Evolutionary conservation across 441 rosid species (phyloP).

Genomic region (Gossypium lobatum): DNA sequence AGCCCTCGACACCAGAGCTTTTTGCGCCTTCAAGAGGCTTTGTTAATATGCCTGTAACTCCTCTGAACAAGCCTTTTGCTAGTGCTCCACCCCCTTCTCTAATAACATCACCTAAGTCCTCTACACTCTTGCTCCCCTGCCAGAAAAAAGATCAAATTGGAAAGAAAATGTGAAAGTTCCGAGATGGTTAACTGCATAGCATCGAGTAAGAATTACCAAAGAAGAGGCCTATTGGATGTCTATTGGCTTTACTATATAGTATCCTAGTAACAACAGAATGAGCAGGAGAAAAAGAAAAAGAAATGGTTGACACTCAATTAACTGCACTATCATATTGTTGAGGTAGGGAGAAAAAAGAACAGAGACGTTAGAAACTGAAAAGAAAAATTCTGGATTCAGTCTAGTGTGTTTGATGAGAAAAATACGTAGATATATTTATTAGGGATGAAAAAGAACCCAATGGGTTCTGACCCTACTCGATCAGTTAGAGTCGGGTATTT

Average conservation of each 20-base stretch:
- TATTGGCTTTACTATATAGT: not conserved
- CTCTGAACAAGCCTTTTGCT: slow-evolving; percentile 95
- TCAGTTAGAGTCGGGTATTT: no score
- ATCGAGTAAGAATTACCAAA: not conserved
- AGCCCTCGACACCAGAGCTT: slow-evolving; percentile 93
- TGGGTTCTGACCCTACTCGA: no score
- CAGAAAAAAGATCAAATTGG: slow-evolving; percentile 15
- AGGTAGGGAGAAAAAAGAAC: not conserved
- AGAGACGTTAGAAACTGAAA: not conserved
- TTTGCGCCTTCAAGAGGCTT: slow-evolving; percentile 99
- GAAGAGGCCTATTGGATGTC: not conserved
- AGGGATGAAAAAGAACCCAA: no score
- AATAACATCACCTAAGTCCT: slow-evolving; percentile 90
- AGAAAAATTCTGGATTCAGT: no score
- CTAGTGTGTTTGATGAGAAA: no score
- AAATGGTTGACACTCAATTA: not conserved
- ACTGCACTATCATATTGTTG: not conserved
- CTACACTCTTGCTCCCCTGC: slow-evolving; percentile 97
- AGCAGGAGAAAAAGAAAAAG: not conserved
- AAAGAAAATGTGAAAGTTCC: slow-evolving; percentile 8
- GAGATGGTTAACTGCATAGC: not conserved
- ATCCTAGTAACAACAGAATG: not conserved
- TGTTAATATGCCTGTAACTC: slow-evolving; percentile 94
- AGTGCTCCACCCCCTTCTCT: slow-evolving; percentile 99
- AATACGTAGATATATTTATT: no score